These are phyloP conservation scores for Escallonia rubra DNA, from an alignment of 129 eudicot species.

Conservation along the genomic window DNA sequence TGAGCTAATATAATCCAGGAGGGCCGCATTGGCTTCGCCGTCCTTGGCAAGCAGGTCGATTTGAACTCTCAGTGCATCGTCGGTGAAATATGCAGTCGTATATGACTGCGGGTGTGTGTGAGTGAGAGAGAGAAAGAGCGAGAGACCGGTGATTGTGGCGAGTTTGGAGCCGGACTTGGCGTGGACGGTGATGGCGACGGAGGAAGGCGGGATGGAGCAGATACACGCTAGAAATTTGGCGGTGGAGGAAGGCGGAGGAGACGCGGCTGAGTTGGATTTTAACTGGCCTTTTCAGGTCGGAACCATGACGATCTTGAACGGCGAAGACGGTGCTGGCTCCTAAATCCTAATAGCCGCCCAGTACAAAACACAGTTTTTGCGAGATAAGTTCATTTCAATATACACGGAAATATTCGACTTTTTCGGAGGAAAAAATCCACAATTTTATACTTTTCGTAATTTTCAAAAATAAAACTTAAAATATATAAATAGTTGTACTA, in stretches of 20 bases:
- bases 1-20: conserved; percentile 79
- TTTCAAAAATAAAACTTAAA: too few relatives aligned
- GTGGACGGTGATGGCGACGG: conserved; percentile 84
- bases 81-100: conserved; percentile 45
- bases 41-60: conserved; percentile 95
- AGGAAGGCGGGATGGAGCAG: conserved; percentile 61
- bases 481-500: too few relatives aligned
- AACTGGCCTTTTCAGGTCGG: conserved; percentile 62
- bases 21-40: conserved; percentile 98
- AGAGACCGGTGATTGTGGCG: conserved; percentile 69
- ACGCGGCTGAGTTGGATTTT: conserved; percentile 40
- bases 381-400: too few relatives aligned
- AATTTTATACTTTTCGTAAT: too few relatives aligned
- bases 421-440: too few relatives aligned
- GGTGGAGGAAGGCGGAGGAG: conserved; percentile 31
- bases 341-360: too few relatives aligned
- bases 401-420: too few relatives aligned
- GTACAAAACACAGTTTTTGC: too few relatives aligned
- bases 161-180: conserved; percentile 89
- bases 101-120: too few relatives aligned
- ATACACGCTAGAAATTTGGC: conserved; percentile 68
- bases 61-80: conserved; percentile 87
- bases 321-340: too few relatives aligned
- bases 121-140: too few relatives aligned
- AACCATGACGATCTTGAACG: conserved; percentile 40